A percentile compares a stretch with the other conserved stretches of the same genome.
Conservation (phyloP, 176 grass and related monocot species). For the Tillandsia leiboldiana region DNA sequence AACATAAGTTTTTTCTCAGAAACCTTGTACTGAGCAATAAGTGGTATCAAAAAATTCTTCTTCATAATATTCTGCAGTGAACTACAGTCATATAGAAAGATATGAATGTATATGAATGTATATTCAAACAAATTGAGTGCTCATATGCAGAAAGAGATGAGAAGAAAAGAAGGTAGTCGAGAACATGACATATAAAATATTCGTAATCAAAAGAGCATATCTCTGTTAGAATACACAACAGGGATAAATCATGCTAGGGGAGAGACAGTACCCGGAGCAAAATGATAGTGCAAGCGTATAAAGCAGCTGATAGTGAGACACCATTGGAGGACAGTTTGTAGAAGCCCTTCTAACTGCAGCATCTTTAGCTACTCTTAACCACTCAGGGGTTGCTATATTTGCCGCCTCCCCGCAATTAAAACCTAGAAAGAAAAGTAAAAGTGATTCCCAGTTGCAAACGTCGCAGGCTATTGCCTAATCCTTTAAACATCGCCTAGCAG, state of each 20-base stretch:
- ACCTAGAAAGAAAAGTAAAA: slow-evolving; percentile 39
- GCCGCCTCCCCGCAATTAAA: slow-evolving; percentile 98
- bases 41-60: no score
- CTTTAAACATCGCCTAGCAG: not conserved
- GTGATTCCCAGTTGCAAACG: not conserved
- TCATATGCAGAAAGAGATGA: no score
- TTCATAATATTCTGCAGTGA: no score
- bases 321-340: slow-evolving; percentile 91
- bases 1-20: no score
- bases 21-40: no score
- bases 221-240: not conserved
- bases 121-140: no score
- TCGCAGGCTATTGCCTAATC: no score
- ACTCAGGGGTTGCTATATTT: slow-evolving; percentile 93
- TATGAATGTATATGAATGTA: no score
- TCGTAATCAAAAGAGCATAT: not conserved
- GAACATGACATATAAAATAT: not conserved
- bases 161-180: not conserved
- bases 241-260: not conserved
- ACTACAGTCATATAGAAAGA: no score
- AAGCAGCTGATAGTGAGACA: slow-evolving; percentile 99
- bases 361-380: slow-evolving; percentile 95
- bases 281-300: slow-evolving; percentile 81
- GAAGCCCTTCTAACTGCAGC: slow-evolving; percentile 99
- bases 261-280: slow-evolving; percentile 46